Conservation (phyloP, 768 basidiomycete species). For the Amylocystis lapponica region DNA sequence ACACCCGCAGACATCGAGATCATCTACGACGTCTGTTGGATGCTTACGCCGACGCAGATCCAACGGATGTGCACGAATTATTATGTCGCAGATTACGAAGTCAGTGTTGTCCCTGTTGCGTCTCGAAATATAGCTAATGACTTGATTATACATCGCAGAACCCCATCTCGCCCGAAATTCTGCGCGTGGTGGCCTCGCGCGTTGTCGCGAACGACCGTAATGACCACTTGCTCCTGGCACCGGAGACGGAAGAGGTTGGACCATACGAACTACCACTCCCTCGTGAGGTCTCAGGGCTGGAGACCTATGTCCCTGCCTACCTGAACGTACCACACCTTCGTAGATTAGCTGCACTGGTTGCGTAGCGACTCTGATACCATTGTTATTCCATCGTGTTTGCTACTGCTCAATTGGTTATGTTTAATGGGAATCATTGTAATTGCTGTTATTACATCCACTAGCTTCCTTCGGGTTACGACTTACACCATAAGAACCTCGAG, state of each 20-base stretch:
- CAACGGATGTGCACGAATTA: conserved; percentile 99
- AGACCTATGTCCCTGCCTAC: conserved; percentile 94
- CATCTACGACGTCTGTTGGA: conserved; percentile 99
- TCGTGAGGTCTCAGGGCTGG: conserved; percentile 90
- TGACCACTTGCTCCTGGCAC: conserved; percentile 92
- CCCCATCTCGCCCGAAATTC: conserved; percentile 95
- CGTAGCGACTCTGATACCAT: conserved; percentile 34
- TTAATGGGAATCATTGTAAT: conserved; percentile 14
- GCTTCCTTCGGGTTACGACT: too few relatives aligned
- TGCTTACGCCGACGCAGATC: conserved; percentile 98
- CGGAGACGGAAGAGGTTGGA: conserved; percentile 96
- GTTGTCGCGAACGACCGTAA: conserved; percentile 96
- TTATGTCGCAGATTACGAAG: conserved; percentile 99
- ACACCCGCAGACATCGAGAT: conserved; percentile 96
- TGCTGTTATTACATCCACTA: too few relatives aligned
- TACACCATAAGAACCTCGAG: too few relatives aligned
- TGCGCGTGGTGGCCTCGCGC: conserved; percentile 92
- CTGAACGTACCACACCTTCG: conserved; percentile 86
- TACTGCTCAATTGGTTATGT: conserved; percentile 8
- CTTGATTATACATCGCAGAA: conserved; percentile 46
- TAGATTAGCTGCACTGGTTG: conserved; percentile 81
- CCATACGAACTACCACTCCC: conserved; percentile 92
- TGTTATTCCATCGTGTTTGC: conserved; percentile 9
- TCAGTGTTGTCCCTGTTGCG: conserved; percentile 26
- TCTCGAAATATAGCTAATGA: neutral